phyloP scores from a whole-genome alignment of 805 yeast species.

The Cyberlindnera euphorbiiphila region DNA sequence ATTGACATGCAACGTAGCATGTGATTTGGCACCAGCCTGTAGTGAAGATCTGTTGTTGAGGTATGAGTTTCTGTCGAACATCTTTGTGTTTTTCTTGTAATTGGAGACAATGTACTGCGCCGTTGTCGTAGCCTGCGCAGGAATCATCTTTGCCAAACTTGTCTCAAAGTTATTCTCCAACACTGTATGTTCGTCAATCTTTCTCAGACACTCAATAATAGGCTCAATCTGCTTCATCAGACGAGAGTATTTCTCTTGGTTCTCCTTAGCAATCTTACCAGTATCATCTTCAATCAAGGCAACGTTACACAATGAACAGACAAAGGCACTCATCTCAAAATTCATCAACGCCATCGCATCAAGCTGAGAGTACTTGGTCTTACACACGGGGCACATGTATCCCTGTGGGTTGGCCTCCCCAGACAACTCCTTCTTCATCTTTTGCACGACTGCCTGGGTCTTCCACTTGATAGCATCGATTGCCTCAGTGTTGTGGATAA shows the following conservation, averaged over 20 bases:
- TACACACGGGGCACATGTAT: slow-evolving; percentile 83
- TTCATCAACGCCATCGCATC: slow-evolving; percentile 83
- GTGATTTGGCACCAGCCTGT: slow-evolving; percentile 58
- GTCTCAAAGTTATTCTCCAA: slow-evolving; percentile 90
- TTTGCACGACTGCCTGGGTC: slow-evolving; percentile 78
- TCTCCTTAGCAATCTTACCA: slow-evolving; percentile 72
- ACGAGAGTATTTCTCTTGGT: slow-evolving; percentile 76
- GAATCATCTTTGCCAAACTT: slow-evolving; percentile 76
- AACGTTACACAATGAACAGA: slow-evolving; percentile 81
- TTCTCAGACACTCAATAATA: slow-evolving; percentile 73
- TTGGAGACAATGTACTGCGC: slow-evolving; percentile 67
- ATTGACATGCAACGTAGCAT: slow-evolving; percentile 85
- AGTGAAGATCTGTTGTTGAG: slow-evolving; percentile 39
- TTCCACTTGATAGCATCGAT: slow-evolving; percentile 97
- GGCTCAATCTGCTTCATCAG: slow-evolving; percentile 91
- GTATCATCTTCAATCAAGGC: slow-evolving; percentile 83
- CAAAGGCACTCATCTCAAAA: slow-evolving; percentile 74
- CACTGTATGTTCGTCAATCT: slow-evolving; percentile 72
- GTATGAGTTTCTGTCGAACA: slow-evolving; percentile 38
- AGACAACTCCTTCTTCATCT: slow-evolving; percentile 76
- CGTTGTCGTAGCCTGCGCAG: slow-evolving; percentile 67
- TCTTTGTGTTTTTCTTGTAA: slow-evolving; percentile 37
- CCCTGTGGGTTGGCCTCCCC: slow-evolving; percentile 91
- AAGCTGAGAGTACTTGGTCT: slow-evolving; percentile 72
- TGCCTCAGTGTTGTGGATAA: slow-evolving; percentile 86